These are phyloP conservation scores for Microdochium bolleyi DNA, from an alignment of 2,329 filamentous ascomycete genomes.

Conservation along the genomic window DNA sequence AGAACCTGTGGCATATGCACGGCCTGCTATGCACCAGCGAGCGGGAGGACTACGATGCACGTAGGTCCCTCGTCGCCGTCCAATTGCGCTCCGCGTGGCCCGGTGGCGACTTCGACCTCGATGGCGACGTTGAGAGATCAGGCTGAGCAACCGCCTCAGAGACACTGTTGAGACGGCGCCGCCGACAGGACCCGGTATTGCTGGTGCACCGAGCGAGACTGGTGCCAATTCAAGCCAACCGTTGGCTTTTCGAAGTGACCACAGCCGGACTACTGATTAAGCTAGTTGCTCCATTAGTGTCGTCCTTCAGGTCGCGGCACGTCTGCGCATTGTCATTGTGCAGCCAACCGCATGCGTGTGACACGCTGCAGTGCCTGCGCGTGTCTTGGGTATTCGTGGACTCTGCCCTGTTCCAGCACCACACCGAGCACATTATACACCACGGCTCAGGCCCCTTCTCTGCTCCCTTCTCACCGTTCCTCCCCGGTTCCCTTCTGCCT, in stretches of 20 bases:
- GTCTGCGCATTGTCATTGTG: background rate
- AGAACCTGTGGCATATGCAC: background rate
- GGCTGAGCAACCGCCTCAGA: background rate
- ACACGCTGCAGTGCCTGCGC: background rate
- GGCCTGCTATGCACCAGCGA: background rate
- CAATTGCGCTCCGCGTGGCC: background rate
- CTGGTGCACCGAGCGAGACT: background rate
- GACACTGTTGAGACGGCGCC: background rate
- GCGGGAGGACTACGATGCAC: background rate
- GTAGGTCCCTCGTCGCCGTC: background rate
- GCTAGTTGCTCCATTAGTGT: background rate
- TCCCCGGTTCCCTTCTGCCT: background rate
- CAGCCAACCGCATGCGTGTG: background rate
- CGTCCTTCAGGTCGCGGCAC: background rate
- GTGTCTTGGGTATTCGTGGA: background rate
- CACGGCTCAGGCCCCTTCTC: background rate
- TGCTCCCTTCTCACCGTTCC: background rate
- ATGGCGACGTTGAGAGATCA: background rate
- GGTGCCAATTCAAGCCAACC: background rate
- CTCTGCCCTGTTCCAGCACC: background rate
- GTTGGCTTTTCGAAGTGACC: background rate
- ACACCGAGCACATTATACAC: background rate
- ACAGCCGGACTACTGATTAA: background rate
- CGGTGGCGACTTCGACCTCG: background rate
- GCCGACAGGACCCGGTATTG: background rate